A percentile compares a stretch with the other conserved stretches of the same genome.
Conservation (phyloP, 495 filamentous ascomycete species). For the Mycothermus thermophilus region DNA sequence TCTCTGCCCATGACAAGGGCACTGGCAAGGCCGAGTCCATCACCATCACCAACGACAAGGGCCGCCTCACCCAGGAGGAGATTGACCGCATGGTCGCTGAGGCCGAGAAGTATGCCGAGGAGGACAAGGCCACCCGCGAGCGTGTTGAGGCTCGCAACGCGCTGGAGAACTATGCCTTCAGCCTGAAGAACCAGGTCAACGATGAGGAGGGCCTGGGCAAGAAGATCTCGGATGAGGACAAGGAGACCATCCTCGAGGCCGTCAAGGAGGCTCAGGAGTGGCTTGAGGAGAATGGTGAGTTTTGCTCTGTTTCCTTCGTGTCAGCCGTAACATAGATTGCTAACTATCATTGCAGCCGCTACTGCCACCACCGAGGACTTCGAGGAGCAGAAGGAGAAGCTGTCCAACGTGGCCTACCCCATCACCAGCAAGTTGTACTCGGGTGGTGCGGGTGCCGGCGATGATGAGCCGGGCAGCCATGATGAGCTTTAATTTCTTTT, state of each 20-base stretch:
- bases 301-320: background rate
- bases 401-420: conserved; percentile 89
- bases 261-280: conserved; percentile 96
- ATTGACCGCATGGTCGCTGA: conserved; percentile 97
- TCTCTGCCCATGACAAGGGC: conserved; percentile 89
- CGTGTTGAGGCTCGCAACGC: conserved; percentile 92
- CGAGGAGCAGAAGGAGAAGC: conserved; percentile 98
- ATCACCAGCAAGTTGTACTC: conserved; percentile 97
- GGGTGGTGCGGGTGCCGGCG: conserved; percentile 44
- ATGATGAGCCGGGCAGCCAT: conserved; percentile 64
- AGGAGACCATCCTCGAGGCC: conserved; percentile 89
- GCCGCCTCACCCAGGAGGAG: conserved; percentile 86
- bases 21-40: conserved; percentile 94
- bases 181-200: conserved; percentile 96
- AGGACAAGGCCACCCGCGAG: conserved; percentile 93
- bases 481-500: conserved; percentile 88
- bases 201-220: conserved; percentile 91
- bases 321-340: conserved; percentile 1
- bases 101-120: conserved; percentile 95
- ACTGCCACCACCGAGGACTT: conserved; percentile 86
- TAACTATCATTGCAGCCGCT: conserved; percentile 35
- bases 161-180: conserved; percentile 94
- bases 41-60: conserved; percentile 98
- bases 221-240: conserved; percentile 98
- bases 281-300: conserved; percentile 74